Percentiles rank a stretch among this genome's conserved stretches.
phyloP scores from a whole-genome alignment of 495 filamentous ascomycete genomes.

The Hypoxylon subgilvum region DNA sequence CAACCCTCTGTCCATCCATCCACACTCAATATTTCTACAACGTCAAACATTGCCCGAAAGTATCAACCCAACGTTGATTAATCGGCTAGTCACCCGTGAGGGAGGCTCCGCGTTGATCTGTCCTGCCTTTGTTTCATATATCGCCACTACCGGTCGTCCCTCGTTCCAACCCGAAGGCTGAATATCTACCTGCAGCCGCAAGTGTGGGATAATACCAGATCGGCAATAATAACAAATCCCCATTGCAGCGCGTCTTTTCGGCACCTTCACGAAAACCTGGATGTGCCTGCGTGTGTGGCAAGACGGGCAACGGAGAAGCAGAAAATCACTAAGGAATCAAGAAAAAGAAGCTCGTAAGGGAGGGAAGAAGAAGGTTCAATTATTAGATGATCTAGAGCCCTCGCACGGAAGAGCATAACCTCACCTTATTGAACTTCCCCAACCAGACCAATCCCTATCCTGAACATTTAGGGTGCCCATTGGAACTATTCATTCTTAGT shows the following conservation, averaged over 20 bases:
- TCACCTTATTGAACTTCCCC: no score
- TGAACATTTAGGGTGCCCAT: no score
- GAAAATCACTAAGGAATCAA: background rate
- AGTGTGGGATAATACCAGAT: constrained; percentile 32
- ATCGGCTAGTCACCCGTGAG: constrained; percentile 17
- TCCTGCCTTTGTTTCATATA: constrained; percentile 28
- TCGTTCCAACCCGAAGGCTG: constrained; percentile 37
- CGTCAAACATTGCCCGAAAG: background rate
- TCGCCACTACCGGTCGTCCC: constrained; percentile 31
- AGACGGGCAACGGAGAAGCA: constrained; percentile 9
- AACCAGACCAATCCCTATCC: no score
- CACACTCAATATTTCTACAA: background rate
- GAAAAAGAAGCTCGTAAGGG: background rate
- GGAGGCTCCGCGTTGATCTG: constrained; percentile 18
- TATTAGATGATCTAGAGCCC: constrained; percentile 21
- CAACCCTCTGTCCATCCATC: background rate
- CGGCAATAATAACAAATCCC: constrained; percentile 25
- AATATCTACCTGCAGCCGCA: constrained; percentile 39
- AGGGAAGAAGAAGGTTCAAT: background rate
- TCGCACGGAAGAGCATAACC: background rate
- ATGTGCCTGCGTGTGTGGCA: constrained; percentile 7
- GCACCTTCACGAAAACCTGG: constrained; percentile 24
- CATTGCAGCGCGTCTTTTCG: constrained; percentile 25
- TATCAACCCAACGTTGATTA: constrained; percentile 24
- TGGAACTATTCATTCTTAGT: constrained; percentile 20